Evolutionary conservation across 768 basidiomycete genomes (phyloP), one percentile per base, ranked within the genome.

Genomic region (Lepiota brunneoincarnata): DNA sequence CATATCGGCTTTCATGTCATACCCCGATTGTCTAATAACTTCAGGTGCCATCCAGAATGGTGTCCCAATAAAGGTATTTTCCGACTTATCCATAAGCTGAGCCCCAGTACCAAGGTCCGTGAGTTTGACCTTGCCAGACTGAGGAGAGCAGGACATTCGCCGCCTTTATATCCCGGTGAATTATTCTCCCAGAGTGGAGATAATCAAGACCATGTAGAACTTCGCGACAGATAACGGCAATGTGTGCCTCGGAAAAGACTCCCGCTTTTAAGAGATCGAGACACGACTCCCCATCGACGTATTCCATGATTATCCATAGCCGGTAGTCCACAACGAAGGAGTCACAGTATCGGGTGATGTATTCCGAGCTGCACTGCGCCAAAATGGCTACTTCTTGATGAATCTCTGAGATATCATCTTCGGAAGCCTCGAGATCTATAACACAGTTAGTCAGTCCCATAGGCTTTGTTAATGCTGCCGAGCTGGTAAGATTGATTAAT

Each of bases 271-370:
- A 82, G 50, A 99, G 80, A 71, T 98, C 97, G 50, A 97, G 82
- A 72, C 97, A 98, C 23, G 94, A 97, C 15, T 97, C 97, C 39
- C 97, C 97, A 0, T 93, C 94, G 51, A 98, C 87, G 71, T 93
- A 99, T 71, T 99, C 97, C 97, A 99, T 98, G 64, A 99, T 75
- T 65, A 99, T 99, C 97, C 97, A 99, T 18, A 99, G 78, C 70
- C 98, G 96, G 77, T 96, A 98, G 31, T 90, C 86, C 60, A 93
- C 86, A 50, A 99, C 93, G 69, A 99, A 99, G 43, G 93, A 94
- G 41, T 93, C 95, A 64, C 96, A 98, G 69, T 98, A 98, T 43
- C 89, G 80, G 38, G 97, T 98, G 50, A 99, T 91, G 69, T 92
- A 93, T 72, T 94, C 92, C 4, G 95, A 98, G 67, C 95, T 93